These are phyloP conservation scores for Colletotrichum gigasporum DNA, from an alignment of 2,329 filamentous ascomycete genomes.

Conservation along the genomic window DNA sequence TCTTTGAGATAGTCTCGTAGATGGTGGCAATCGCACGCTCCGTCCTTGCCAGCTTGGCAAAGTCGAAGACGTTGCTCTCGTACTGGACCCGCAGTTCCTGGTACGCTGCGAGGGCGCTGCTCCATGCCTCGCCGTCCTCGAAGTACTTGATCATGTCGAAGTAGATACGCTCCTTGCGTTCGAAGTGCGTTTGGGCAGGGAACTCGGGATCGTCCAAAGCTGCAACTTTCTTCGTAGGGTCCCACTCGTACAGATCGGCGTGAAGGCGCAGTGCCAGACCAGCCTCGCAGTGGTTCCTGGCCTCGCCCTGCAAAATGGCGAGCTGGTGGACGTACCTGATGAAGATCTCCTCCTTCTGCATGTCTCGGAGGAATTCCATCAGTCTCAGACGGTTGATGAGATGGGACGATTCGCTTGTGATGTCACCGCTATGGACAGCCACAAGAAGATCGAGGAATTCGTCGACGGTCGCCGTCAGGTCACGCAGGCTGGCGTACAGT, in stretches of 20 bases:
- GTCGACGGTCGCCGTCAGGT: slow-evolving; percentile 85
- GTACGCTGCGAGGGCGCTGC: slow-evolving; percentile 86
- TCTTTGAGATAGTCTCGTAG: slow-evolving; percentile 87
- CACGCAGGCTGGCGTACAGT: slow-evolving; percentile 78
- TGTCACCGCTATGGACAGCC: slow-evolving; percentile 83
- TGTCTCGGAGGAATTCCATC: slow-evolving; percentile 96
- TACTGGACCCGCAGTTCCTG: slow-evolving; percentile 93
- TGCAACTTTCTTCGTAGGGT: slow-evolving; percentile 72
- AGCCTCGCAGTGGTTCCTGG: slow-evolving; percentile 85
- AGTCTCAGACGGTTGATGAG: slow-evolving; percentile 89
- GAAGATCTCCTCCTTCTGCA: slow-evolving; percentile 97
- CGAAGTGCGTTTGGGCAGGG: slow-evolving; percentile 86
- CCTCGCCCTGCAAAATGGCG: slow-evolving; percentile 77
- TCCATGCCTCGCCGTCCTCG: slow-evolving; percentile 94
- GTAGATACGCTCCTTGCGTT: slow-evolving; percentile 91
- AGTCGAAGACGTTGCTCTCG: slow-evolving; percentile 89
- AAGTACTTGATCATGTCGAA: slow-evolving; percentile 96
- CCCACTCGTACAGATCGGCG: slow-evolving; percentile 93
- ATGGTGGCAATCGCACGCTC: slow-evolving; percentile 92
- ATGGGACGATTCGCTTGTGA: slow-evolving; percentile 77
- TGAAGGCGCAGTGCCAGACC: slow-evolving; percentile 90
- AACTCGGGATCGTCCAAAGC: slow-evolving; percentile 79
- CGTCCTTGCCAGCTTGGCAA: slow-evolving; percentile 87
- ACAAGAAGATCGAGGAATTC: slow-evolving; percentile 92
- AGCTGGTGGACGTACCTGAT: slow-evolving; percentile 95